Evolutionary conservation across 164 flowering plant genomes (phyloP).

Genomic region (Liriodendron chinense): DNA sequence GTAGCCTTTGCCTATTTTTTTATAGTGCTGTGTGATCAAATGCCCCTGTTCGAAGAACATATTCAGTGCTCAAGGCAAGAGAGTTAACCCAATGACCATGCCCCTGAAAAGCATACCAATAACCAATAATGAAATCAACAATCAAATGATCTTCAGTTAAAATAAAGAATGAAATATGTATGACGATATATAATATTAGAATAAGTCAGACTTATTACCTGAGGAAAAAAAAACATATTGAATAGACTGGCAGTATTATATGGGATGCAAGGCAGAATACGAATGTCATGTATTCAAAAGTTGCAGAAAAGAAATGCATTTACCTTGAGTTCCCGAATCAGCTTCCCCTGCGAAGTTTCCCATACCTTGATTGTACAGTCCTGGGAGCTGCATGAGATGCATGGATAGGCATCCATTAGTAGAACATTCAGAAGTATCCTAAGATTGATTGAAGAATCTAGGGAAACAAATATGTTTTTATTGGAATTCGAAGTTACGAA

Average conservation of each 20-base stretch:
- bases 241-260: background rate
- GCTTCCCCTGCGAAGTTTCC: slow-evolving; percentile 91
- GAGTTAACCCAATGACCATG: slow-evolving; percentile 99
- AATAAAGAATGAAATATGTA: too few relatives aligned
- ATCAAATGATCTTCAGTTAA: too few relatives aligned
- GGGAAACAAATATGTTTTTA: too few relatives aligned
- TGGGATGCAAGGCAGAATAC: background rate
- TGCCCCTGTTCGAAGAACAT: slow-evolving; percentile 95
- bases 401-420: background rate
- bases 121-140: too few relatives aligned
- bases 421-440: too few relatives aligned
- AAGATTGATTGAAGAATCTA: too few relatives aligned
- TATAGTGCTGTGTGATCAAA: slow-evolving; percentile 94
- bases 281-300: background rate
- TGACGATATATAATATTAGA: too few relatives aligned
- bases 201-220: too few relatives aligned
- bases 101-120: slow-evolving; percentile 41
- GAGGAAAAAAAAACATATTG: background rate
- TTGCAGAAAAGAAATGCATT: slow-evolving; percentile 1
- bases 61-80: slow-evolving; percentile 93
- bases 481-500: too few relatives aligned
- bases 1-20: too few relatives aligned
- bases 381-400: slow-evolving; percentile 57
- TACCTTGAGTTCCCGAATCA: slow-evolving; percentile 93
- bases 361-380: slow-evolving; percentile 94